Evolutionary conservation across 2,329 filamentous ascomycete genomes (phyloP), one percentile per base, ranked within the genome.

Genomic region (Aspergillus quadrilineatus): DNA sequence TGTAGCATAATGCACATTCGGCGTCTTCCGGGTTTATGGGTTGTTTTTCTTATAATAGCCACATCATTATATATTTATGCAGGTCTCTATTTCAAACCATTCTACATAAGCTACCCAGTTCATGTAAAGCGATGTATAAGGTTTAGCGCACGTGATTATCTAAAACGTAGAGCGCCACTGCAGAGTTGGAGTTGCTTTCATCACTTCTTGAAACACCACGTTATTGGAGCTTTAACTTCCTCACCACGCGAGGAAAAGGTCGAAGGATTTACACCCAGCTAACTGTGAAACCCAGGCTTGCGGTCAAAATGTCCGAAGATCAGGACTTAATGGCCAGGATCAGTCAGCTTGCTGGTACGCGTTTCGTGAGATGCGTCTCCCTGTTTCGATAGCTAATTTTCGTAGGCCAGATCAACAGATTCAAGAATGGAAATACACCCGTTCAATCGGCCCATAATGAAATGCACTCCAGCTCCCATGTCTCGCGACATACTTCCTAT

Each of bases 381-480:
- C 39, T 37, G 46, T 36, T 47, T 47, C 15, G 56, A 57, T 55
- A 59, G 41, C 57, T 62, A 44, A 61, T 60, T 41, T 43, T 43
- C 39, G 8, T 62, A 91, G 89, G 88, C 63, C 87, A 89, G 74
- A 93, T 94, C 69, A 92, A 92, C 70, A 85, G 86, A 51, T 87
- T 89, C 76, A 92, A 89, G 72, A 89, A 83, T 61, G 82, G 87
- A 58, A 56, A 52, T 6, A 53, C 65, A 2, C 65, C 68, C 8
- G 47, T 60, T 5, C 53, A 63, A n/a, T 54, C 63, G 30, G 37
- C 66, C 1, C 64, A 65, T 10, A 59, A 63, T 30, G 65, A 66
- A 36, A 61, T 65, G 28, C 63, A 58, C 12, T 9, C 60, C 26
- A 55, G 53, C 15, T 56, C 66, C 34, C 59, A 70, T 53, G 68